Conservation (phyloP, 225 moss, liverwort and hornwort genomes). For the Marchantia polymorpha region DNA sequence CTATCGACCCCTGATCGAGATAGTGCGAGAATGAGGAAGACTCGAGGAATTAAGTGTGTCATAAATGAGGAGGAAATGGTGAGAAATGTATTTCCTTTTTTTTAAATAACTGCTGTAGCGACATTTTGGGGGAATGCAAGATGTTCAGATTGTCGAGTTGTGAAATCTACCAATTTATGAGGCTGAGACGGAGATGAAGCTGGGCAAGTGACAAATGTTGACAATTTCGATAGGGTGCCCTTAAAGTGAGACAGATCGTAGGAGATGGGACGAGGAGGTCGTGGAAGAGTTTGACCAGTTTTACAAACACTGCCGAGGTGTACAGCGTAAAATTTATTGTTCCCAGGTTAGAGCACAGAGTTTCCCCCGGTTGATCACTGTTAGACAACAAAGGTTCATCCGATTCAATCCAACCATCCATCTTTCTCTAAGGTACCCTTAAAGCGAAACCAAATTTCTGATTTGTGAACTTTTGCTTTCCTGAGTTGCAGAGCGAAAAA, state of each 20-base stretch:
- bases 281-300: background rate
- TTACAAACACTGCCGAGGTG: no score
- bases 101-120: background rate
- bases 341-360: background rate
- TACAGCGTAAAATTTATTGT: no score
- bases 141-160: background rate
- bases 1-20: no score
- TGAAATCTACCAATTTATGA: background rate
- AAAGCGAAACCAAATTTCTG: background rate
- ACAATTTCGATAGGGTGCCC: background rate
- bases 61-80: background rate
- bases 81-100: background rate
- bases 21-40: no score
- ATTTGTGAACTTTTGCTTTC: background rate
- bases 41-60: background rate
- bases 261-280: background rate
- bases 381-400: background rate
- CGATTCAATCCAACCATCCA: background rate
- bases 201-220: background rate
- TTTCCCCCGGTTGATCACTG: background rate
- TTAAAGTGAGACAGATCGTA: background rate
- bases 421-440: background rate
- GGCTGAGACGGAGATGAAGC: background rate
- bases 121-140: background rate
- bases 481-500: background rate